Evolutionary conservation across 208 protist species (phyloP), one percentile per base, ranked within the genome.

Genomic region (Novymonas esmeraldas): DNA sequence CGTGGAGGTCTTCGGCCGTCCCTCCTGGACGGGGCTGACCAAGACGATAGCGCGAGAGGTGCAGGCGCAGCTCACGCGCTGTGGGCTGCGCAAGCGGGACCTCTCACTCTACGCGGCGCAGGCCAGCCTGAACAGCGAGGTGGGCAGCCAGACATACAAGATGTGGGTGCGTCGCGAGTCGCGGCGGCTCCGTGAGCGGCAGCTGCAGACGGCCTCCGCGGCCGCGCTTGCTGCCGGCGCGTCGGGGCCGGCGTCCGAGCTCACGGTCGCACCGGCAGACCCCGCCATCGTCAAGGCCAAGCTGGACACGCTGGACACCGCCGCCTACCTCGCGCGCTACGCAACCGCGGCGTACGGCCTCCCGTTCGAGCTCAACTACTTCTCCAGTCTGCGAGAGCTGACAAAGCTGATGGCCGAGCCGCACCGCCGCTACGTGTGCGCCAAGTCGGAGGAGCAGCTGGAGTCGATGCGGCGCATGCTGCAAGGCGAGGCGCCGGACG

Each of bases 391-490:
- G 45, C 57, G 48, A 2, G 78, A 82, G 24, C 41, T 81, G 49
- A 38, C 74, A 10, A 81, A 79, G 64, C 69, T 94, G 33, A 76
- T 73, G 52, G 74, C 76, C 38, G 73, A 85, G 62, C 83, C 80
- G 26, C 76, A 94, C 61, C 71, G 82, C 26, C 88, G 88, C 56
- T 92, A 89, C 61, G 74, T 78, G 24, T 81, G 64, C 45, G 89
- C 89, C 6, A 79, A 82, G 41, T 78, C 74, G 2, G 78, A 81
- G 63, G 82, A 93, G 70, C 89, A 95, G 68, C 61, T 82, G 45
- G 75, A 81, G 68, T 81, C 86, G 5, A 83, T 95, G 78, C 77
- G 78, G 52, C 85, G 89, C 42, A 92, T 95, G 84, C 80, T 95
- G 38, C 74, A 81, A 24, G 84, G 84, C 6, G 77, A 79, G 58